Evolutionary conservation across 257 asterid genomes (phyloP).

Genomic region (Asclepias syriaca): DNA sequence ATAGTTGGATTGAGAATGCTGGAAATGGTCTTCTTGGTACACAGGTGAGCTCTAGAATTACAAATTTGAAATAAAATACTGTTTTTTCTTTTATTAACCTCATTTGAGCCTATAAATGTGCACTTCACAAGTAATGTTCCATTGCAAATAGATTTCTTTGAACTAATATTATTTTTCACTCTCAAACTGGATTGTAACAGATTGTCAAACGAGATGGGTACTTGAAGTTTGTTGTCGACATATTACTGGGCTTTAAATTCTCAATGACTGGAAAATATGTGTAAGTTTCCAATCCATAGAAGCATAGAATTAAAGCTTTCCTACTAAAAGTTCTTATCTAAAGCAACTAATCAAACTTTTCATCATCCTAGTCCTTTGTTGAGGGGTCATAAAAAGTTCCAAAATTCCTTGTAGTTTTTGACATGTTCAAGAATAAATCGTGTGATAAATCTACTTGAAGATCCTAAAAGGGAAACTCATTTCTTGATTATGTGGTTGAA

Average conservation of each 20-base stretch:
- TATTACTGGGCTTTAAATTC: conserved; percentile 63
- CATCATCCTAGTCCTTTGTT: not conserved
- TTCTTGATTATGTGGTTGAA: not conserved
- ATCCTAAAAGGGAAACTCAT: too few relatives aligned
- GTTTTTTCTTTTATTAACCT: not conserved
- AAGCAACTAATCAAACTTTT: not conserved
- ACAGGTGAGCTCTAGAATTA: conserved; percentile 45
- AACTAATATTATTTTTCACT: not conserved
- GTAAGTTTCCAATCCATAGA: conserved; percentile 35
- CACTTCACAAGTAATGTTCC: too few relatives aligned
- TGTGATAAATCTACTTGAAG: not conserved
- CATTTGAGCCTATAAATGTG: not conserved
- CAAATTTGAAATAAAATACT: not conserved
- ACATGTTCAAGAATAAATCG: too few relatives aligned
- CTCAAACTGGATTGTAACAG: conserved; percentile 27
- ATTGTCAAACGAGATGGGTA: conserved; percentile 60
- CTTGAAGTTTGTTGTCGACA: conserved; percentile 67
- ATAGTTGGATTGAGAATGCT: conserved; percentile 97
- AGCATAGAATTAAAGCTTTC: not conserved
- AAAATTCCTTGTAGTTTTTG: not conserved
- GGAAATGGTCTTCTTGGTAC: conserved; percentile 87
- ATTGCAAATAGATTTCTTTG: not conserved
- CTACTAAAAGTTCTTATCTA: not conserved
- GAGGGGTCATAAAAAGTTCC: not conserved
- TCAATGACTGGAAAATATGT: conserved; percentile 76